A percentile compares a stretch with the other conserved stretches of the same genome.
These are phyloP conservation scores for Aspergillus sp. DNA, from an alignment of 2,329 filamentous ascomycete species.

Conservation along the genomic window DNA sequence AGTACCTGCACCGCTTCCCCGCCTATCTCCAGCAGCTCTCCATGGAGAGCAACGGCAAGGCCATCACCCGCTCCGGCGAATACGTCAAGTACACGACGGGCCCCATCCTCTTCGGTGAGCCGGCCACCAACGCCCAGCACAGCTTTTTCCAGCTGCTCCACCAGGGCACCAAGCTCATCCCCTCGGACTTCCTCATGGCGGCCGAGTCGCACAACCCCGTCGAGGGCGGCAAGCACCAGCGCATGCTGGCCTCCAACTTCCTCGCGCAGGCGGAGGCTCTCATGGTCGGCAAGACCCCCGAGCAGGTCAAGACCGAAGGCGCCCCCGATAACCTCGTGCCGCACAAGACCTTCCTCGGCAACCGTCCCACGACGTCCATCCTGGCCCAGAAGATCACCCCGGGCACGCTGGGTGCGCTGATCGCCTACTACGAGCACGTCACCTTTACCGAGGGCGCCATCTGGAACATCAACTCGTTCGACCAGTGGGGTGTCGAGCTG, in stretches of 20 bases:
- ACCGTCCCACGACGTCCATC: constrained; percentile 94
- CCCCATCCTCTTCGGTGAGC: constrained; percentile 94
- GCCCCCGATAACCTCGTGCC: constrained; percentile 63
- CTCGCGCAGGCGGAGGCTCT: constrained; percentile 50
- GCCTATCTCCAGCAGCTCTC: constrained; percentile 98
- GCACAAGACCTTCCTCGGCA: constrained; percentile 99
- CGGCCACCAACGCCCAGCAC: constrained; percentile 98
- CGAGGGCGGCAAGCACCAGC: constrained; percentile 89
- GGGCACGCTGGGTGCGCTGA: constrained; percentile 86
- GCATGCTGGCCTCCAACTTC: constrained; percentile 53
- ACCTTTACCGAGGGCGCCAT: constrained; percentile 97
- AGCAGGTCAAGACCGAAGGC: constrained; percentile 49
- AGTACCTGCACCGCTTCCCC: constrained; percentile 98
- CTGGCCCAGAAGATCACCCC: constrained; percentile 92
- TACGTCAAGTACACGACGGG: constrained; percentile 98
- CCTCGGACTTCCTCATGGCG: constrained; percentile 95
- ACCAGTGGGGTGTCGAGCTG: constrained; percentile 99
- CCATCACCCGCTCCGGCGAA: constrained; percentile 80
- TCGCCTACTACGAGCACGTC: constrained; percentile 98
- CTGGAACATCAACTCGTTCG: constrained; percentile 99
- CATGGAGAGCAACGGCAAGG: constrained; percentile 99
- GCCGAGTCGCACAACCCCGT: constrained; percentile 97
- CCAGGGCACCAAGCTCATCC: constrained; percentile 98
- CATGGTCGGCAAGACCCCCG: constrained; percentile 54
- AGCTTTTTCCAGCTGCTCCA: constrained; percentile 99